phyloP scores from a whole-genome alignment of 2,329 filamentous ascomycete genomes.

The Didymella pinodella region DNA sequence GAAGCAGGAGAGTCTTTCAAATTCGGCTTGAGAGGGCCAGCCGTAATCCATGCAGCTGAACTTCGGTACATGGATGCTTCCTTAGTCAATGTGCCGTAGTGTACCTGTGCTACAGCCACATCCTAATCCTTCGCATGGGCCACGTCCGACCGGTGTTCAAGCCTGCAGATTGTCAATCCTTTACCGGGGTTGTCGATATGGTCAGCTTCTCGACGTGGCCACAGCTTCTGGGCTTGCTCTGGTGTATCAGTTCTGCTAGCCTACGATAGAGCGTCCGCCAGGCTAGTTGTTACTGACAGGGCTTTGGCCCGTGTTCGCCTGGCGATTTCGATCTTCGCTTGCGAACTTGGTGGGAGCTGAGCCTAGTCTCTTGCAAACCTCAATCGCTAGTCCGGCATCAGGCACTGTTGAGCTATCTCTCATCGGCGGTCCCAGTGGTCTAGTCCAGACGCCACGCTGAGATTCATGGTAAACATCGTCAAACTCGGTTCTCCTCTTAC shows the following conservation, averaged over 20 bases:
- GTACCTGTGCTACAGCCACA: constrained; percentile 15
- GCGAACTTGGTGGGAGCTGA: constrained; percentile 11
- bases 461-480: constrained; percentile 13
- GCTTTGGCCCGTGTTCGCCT: constrained; percentile 14
- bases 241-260: constrained; percentile 20
- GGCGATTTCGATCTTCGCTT: constrained; percentile 9
- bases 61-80: constrained; percentile 6
- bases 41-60: constrained; percentile 8
- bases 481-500: constrained; percentile 22
- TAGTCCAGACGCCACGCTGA: constrained; percentile 21
- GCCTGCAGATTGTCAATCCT: constrained; percentile 13
- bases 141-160: constrained; percentile 8
- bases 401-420: constrained; percentile 19
- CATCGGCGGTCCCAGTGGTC: constrained; percentile 10
- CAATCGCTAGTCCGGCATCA: constrained; percentile 21
- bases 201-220: constrained; percentile 14
- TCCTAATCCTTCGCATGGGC: constrained; percentile 10
- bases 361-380: constrained; percentile 18
- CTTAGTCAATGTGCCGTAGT: constrained; percentile 9
- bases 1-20: constrained; percentile 1
- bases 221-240: constrained; percentile 10
- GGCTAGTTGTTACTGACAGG: constrained; percentile 17
- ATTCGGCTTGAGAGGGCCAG: constrained; percentile 5
- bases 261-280: constrained; percentile 11
- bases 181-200: constrained; percentile 4